Conservation (phyloP, 1,284 basidiomycete species). For the Boletus sp. region DNA sequence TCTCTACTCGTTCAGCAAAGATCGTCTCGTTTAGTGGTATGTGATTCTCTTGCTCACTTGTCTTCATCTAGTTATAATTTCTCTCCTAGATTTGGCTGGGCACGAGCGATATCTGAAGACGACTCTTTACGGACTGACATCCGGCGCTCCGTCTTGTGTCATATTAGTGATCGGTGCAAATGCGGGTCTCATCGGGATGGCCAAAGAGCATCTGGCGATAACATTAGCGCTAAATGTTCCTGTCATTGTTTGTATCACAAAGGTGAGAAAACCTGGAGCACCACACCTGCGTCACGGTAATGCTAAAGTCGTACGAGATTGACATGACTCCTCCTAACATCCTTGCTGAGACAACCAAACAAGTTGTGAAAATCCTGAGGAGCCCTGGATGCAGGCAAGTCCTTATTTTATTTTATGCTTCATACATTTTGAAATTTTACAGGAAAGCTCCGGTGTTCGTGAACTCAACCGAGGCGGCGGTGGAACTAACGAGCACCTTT, state of each 20-base stretch:
- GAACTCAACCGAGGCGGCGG: slow-evolving; percentile 70
- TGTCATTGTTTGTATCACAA: slow-evolving; percentile 92
- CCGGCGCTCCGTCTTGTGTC: slow-evolving; percentile 93
- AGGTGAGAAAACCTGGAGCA: slow-evolving; percentile 48
- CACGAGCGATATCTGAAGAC: slow-evolving; percentile 92
- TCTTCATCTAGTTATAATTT: background rate
- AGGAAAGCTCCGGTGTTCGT: slow-evolving; percentile 80
- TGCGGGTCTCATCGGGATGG: slow-evolving; percentile 96
- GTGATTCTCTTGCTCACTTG: background rate
- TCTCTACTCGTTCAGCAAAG: slow-evolving; percentile 88
- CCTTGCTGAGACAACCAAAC: slow-evolving; percentile 86
- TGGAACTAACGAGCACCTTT: slow-evolving; percentile 75
- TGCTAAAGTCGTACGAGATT: slow-evolving; percentile 47
- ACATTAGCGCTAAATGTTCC: slow-evolving; percentile 93
- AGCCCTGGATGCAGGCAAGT: slow-evolving; percentile 88
- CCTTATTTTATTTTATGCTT: background rate
- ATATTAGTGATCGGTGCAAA: slow-evolving; percentile 97
- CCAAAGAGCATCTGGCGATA: slow-evolving; percentile 95
- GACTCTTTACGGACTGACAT: slow-evolving; percentile 93
- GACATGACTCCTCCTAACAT: slow-evolving; percentile 98
- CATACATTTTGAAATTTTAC: slow-evolving; percentile 4
- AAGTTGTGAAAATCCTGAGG: slow-evolving; percentile 90
- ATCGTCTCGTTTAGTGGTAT: slow-evolving; percentile 92
- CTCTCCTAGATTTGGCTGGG: slow-evolving; percentile 74
- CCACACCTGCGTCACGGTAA: background rate